Percentiles rank a stretch among this genome's conserved stretches.
phyloP scores from a whole-genome alignment of 1,139 yeast species.

The Wickerhamiella pararugosa region DNA sequence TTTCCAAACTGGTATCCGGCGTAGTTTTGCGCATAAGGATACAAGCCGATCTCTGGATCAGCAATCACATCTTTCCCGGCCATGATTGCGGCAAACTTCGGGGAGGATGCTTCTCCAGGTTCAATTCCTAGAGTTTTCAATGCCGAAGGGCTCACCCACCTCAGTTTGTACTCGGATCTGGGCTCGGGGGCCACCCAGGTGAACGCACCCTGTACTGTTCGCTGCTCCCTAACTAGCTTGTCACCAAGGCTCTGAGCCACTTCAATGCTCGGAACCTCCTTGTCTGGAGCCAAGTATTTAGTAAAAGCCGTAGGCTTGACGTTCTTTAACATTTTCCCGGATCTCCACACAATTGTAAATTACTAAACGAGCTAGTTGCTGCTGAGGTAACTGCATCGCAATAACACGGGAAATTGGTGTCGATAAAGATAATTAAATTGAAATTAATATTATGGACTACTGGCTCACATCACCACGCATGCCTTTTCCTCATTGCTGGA shows the following conservation, averaged over 20 bases:
- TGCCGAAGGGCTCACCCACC: conserved; percentile 49
- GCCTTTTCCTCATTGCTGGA: conserved; percentile 16
- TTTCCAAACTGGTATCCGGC: conserved; percentile 96
- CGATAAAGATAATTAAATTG: no score
- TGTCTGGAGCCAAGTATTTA: conserved; percentile 41
- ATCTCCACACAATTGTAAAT: no score
- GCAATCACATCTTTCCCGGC: conserved; percentile 41
- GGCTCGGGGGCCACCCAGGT: conserved; percentile 54
- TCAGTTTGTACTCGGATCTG: conserved; percentile 31
- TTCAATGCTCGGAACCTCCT: conserved; percentile 36
- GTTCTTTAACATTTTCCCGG: no score
- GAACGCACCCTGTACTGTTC: conserved; percentile 54
- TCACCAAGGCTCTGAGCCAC: conserved; percentile 31
- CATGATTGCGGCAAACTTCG: conserved; percentile 40
- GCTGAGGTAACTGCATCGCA: no score
- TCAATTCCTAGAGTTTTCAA: conserved; percentile 45
- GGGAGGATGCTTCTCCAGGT: conserved; percentile 26
- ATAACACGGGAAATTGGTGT: no score
- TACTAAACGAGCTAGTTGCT: no score
- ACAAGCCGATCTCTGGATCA: conserved; percentile 30
- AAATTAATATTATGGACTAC: background rate
- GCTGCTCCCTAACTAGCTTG: conserved; percentile 37
- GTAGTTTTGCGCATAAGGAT: conserved; percentile 81
- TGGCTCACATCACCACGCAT: conserved; percentile 13
- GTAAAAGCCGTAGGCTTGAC: conserved; percentile 27